Base-by-base conservation (phyloP, 768 basidiomycete species). In the Clavaria fumosa region DNA sequence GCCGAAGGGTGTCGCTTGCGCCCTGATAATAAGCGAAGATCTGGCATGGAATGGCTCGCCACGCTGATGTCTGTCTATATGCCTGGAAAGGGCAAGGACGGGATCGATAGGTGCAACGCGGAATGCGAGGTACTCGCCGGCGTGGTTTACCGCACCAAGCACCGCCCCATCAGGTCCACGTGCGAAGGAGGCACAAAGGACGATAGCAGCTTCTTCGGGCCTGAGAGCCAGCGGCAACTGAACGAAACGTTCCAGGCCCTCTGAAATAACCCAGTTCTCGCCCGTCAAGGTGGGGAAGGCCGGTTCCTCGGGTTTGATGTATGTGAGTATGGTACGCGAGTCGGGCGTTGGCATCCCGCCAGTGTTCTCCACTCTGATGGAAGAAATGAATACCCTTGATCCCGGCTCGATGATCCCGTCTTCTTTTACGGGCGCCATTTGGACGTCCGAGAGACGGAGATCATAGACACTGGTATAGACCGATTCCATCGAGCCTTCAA, bases 281-380 rank as follows among this genome's bases (percentile, higher is more conserved):
- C 35, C 35, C 10, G 35, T 24, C 12, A 4, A 23, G 18, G 18
- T 37, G 20, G 35, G 35, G 22, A 23, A 22, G 4, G 10, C 10
- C 4, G 5, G 6, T n/a, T 20, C 20, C 14, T 37, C 35, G n/a
- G 35, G 35, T n/a, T 23, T 20, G 23, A 37, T 37, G 23, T 37
- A 37, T 18, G 26, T 23, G 14, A 37, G 35, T 18, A 37, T 18
- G 26, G 21, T 37, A 22, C 35, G 35, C 18, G 35, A 37, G 4
- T 20, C 26, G n/a, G 35, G 35, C 4, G 35, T 37, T 37, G 35
- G 35, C 35, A 37, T 37, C 18, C 35, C 35, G 17, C 35, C 35
- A n/a, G 26, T 24, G 18, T 37, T 37, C 35, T 24, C 14, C 21
- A 37, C 20, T 21, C 14, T 18, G 35, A 37, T 37, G 35, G 23